Conservation (phyloP, 1,284 basidiomycete genomes). For the Trametes versicolor region DNA sequence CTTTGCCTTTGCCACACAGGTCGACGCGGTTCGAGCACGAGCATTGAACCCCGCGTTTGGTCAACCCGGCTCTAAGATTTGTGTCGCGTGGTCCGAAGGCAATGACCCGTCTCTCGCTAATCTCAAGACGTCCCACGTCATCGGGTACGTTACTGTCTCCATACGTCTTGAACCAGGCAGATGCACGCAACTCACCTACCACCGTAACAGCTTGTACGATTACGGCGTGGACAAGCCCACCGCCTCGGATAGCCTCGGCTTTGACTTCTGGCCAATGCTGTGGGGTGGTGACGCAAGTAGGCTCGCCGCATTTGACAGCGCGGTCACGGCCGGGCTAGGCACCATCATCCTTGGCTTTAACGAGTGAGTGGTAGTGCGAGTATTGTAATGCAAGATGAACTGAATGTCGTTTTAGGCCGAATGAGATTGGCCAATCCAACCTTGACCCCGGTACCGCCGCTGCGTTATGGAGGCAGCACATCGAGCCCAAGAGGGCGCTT, state of each 20-base stretch:
- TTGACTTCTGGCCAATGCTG: conserved; percentile 72
- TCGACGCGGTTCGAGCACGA: background rate
- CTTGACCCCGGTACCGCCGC: conserved; percentile 60
- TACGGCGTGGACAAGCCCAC: conserved; percentile 60
- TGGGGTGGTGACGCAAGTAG: conserved; percentile 63
- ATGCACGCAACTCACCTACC: background rate
- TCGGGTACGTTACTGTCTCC: conserved; percentile 51
- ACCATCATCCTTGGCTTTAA: conserved; percentile 71
- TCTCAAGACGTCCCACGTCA: conserved; percentile 54
- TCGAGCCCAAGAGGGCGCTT: conserved; percentile 62
- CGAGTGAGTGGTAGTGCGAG: conserved; percentile 59
- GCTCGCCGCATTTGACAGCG: conserved; percentile 51
- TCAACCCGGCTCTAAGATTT: conserved; percentile 71
- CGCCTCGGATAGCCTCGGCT: conserved; percentile 51
- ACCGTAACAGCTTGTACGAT: conserved; percentile 58
- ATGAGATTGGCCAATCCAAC: conserved; percentile 68
- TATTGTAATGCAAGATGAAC: background rate
- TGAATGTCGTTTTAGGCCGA: conserved; percentile 54
- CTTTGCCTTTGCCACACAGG: too few relatives aligned
- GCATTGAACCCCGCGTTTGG: conserved; percentile 25
- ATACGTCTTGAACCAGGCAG: background rate
- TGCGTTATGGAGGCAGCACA: conserved; percentile 66
- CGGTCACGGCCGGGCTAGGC: conserved; percentile 60
- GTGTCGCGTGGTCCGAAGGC: conserved; percentile 72
- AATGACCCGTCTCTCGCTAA: conserved; percentile 54